Evolutionary conservation across 768 basidiomycete genomes (phyloP), one percentile per base, ranked within the genome.

Genomic region (Boletus patriciae): DNA sequence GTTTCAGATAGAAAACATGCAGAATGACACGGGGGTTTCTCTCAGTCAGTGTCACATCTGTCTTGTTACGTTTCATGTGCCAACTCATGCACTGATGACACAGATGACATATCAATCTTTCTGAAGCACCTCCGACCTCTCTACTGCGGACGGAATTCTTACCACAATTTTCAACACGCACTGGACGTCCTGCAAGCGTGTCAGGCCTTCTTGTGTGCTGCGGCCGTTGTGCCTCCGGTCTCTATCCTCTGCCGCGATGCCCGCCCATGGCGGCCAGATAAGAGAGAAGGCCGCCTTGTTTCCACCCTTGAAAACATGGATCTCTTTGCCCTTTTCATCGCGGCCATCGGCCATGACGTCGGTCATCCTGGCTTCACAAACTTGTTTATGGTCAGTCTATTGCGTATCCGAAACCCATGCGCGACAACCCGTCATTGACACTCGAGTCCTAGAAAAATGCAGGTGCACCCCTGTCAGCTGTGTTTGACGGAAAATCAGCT

Each of bases 161-260:
- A 99, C 72, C 97, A 99, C 79, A 99, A 98, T 68, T 98, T 96
- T 69, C 86, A 92, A 59, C 97, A 99, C 73, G 97, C 95, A 1
- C 78, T 97, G 42, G 97, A 99, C 71, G 97, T 98, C 16, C 81
- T 98, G 21, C 97, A 99, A 68, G 94, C 95, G 0, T 84, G 86
- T 5, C 93, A 97, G 66, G 84, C 83, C 21, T 98, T 94, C 75
- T 78, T 99, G 25, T 81, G 80, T 45, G 79, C 84, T 29, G 88
- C 90, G 16, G 88, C 86, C 31, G 81, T 90, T 68, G 90, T 94
- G 0, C 97, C 97, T 3, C 83, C 90, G 2, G 78, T 91, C 10
- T 80, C 80, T 2, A 81, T 87, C 47, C 77, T 86, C 38, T 73
- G 78, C 41, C 65, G 71, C 53, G 76, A 81, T 49, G 56, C 48